These are phyloP conservation scores for Sugiyamaella chiloensis DNA, from an alignment of 805 yeast genomes.

Conservation along the genomic window DNA sequence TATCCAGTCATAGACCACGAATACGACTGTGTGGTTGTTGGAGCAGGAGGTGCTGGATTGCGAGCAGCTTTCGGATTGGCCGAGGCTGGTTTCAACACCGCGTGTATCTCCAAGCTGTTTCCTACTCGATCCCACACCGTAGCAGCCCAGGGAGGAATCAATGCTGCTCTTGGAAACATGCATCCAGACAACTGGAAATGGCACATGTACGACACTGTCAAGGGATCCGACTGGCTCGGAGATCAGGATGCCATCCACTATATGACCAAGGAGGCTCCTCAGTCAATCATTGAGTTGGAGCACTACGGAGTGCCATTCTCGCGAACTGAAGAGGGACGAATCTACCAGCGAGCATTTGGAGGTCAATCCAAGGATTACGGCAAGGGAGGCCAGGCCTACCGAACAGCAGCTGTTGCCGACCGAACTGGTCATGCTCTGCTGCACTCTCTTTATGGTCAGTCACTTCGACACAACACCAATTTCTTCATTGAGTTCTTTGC, in stretches of 20 bases:
- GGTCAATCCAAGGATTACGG: conserved; percentile 96
- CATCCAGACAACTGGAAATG: conserved; percentile 98
- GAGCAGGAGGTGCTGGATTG: conserved; percentile 99
- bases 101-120: conserved; percentile 93
- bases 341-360: conserved; percentile 98
- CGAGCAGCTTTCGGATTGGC: conserved; percentile 98
- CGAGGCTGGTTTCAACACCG: conserved; percentile 95
- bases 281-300: conserved; percentile 92
- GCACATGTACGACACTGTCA: conserved; percentile 99
- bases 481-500: conserved; percentile 98
- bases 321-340: conserved; percentile 93
- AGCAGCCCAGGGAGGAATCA: conserved; percentile 99
- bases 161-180: conserved; percentile 98
- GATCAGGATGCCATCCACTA: conserved; percentile 99
- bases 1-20: conserved; percentile 96
- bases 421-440: conserved; percentile 97
- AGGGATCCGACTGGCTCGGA: conserved; percentile 99
- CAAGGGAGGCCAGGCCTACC: conserved; percentile 98
- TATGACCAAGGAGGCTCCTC: conserved; percentile 98
- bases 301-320: conserved; percentile 98
- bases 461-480: conserved; percentile 94
- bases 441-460: conserved; percentile 95
- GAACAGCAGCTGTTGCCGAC: conserved; percentile 99
- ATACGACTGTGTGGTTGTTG: conserved; percentile 95
- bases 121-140: conserved; percentile 99